phyloP scores from a whole-genome alignment of 768 basidiomycete species.

The Vararia minispora region DNA sequence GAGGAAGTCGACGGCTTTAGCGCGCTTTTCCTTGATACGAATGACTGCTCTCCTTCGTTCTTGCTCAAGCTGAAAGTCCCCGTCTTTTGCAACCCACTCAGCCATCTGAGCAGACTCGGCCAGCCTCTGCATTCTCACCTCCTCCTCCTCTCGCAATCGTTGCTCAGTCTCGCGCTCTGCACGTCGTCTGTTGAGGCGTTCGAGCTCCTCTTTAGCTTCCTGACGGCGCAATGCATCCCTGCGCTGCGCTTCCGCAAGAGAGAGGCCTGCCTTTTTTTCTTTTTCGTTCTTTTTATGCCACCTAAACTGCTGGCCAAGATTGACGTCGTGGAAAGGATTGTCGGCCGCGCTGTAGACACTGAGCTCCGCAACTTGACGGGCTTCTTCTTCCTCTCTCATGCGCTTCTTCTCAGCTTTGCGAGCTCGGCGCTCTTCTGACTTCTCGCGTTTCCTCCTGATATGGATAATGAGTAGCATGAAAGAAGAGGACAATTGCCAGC shows the following conservation, averaged over 20 bases:
- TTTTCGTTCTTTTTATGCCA: constrained; percentile 99
- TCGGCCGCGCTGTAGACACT: constrained; percentile 94
- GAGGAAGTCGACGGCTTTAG: constrained; percentile 97
- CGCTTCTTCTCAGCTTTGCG: constrained; percentile 85
- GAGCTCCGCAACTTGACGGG: constrained; percentile 85
- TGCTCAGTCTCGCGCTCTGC: constrained; percentile 91
- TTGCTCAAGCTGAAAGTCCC: constrained; percentile 94
- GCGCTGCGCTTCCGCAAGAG: constrained; percentile 64
- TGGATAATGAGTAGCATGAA: neutral
- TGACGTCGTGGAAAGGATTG: constrained; percentile 97
- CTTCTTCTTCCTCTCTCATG: constrained; percentile 77
- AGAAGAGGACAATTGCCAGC: constrained; percentile 9
- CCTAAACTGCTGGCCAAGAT: constrained; percentile 90
- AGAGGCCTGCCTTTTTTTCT: constrained; percentile 81
- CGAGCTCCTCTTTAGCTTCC: constrained; percentile 94
- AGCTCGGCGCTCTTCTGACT: constrained; percentile 75
- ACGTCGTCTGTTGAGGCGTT: constrained; percentile 77
- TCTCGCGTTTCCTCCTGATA: constrained; percentile 69
- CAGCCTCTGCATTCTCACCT: constrained; percentile 74
- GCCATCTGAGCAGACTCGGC: constrained; percentile 97
- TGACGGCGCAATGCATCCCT: constrained; percentile 71
- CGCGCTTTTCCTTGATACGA: constrained; percentile 89
- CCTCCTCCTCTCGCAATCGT: constrained; percentile 84
- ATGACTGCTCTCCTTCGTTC: constrained; percentile 86
- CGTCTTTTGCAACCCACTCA: constrained; percentile 95